phyloP scores from a whole-genome alignment of 495 filamentous ascomycete species.

The Neurospora sp. region DNA sequence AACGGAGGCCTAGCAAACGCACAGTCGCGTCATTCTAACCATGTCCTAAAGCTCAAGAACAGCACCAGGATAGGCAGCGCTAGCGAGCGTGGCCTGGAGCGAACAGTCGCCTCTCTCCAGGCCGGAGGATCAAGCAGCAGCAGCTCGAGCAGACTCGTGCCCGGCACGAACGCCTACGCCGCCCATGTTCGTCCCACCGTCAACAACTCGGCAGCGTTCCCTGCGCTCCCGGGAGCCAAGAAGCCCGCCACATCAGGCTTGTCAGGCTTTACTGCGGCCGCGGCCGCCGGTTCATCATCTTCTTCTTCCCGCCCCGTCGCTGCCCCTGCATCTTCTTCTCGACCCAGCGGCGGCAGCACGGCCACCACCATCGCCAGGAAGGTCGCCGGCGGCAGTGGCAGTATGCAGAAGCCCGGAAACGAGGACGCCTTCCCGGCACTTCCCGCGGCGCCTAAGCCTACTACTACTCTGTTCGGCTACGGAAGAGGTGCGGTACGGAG shows the following conservation, averaged over 20 bases:
- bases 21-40: slow-evolving; percentile 23
- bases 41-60: slow-evolving; percentile 40
- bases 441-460: slow-evolving; percentile 67
- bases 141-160: slow-evolving; percentile 29
- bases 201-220: slow-evolving; percentile 22
- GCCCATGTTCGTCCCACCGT: slow-evolving; percentile 29
- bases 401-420: slow-evolving; percentile 5
- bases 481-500: slow-evolving; percentile 60
- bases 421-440: slow-evolving; percentile 73
- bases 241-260: slow-evolving; percentile 35
- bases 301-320: background rate
- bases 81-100: background rate
- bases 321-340: background rate
- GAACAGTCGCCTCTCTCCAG: slow-evolving; percentile 33
- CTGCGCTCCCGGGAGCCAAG: slow-evolving; percentile 30
- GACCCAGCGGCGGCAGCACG: slow-evolving; percentile 11
- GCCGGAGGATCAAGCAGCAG: slow-evolving; percentile 37
- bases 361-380: slow-evolving; percentile 5
- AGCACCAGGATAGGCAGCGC: slow-evolving; percentile 30
- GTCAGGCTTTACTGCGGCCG: slow-evolving; percentile 22
- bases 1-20: slow-evolving; percentile 25
- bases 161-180: slow-evolving; percentile 30
- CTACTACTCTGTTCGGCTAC: slow-evolving; percentile 71
- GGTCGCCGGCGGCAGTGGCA: slow-evolving; percentile 1
- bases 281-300: background rate